Evolutionary conservation across 768 basidiomycete species (phyloP), one percentile per base, ranked within the genome.

Genomic region (Coprinellus micaceus): DNA sequence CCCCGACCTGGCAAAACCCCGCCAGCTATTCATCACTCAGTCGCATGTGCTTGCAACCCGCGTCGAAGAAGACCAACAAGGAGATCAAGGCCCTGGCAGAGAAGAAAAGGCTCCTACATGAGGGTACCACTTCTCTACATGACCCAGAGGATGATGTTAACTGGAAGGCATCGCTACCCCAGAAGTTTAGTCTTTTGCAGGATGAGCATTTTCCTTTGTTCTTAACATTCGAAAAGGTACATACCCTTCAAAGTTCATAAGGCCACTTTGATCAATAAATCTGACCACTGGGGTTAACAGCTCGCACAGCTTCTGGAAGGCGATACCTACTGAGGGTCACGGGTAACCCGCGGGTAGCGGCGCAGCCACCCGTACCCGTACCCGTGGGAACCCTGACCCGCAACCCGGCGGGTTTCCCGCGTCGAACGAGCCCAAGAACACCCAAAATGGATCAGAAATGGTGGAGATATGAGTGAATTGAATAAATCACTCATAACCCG

Each of bases 181-280:
- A 59, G 28, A 73, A 64, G 26, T 88, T 77, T 59, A 83, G 83
- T 48, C 72, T 74, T 5, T 70, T 88, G 9, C 64, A 70, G 33
- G 82, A 84, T 29, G 63, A 74, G 3, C 79, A 89, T 61, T 89
- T 89, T 52, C 87, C 87, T 0, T 66, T 89, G 39, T 89, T 88
- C 58, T 63, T 86, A 2, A 86, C 86, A 0, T 84, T 82, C 53
- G 81, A 87, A 59, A 71, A 75, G 53, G 86, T 84, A 57, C 37
- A 73, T 56, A 17, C 15, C 29, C 29, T 50, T 46, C 25, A n/a
- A 11, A 11, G 11, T 11, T 25, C n/a, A n/a, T n/a, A n/a, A n/a
- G n/a, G n/a, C n/a, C n/a, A n/a, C n/a, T n/a, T n/a, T n/a, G n/a
- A n/a, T n/a, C n/a, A n/a, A n/a, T n/a, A n/a, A n/a, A n/a, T n/a